phyloP scores from a whole-genome alignment of 257 asterid genomes.

The Plantago major region DNA sequence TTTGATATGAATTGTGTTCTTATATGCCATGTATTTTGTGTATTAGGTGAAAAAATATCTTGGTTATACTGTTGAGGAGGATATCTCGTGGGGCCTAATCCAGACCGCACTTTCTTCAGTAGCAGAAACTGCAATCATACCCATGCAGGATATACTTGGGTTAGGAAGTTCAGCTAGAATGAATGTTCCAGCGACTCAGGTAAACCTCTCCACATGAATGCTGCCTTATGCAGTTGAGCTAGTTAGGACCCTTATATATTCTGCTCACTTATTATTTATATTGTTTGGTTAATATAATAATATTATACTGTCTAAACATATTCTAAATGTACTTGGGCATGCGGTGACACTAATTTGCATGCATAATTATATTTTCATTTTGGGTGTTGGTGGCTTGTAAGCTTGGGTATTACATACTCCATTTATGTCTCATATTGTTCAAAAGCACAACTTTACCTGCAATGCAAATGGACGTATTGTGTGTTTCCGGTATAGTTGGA shows the following conservation, averaged over 20 bases:
- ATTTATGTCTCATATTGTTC: no score
- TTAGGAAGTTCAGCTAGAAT: constrained; percentile 88
- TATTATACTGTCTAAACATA: no score
- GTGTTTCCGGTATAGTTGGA: no score
- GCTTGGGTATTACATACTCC: neutral
- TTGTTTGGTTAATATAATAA: no score
- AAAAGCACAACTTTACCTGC: no score
- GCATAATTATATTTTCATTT: neutral
- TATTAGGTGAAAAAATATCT: constrained; percentile 73
- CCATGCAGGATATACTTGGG: constrained; percentile 92
- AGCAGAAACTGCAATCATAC: constrained; percentile 78
- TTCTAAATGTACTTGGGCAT: neutral
- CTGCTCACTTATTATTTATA: no score
- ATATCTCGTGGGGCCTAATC: constrained; percentile 82
- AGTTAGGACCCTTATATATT: no score
- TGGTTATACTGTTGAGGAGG: constrained; percentile 48
- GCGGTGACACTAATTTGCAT: neutral
- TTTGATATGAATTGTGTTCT: constrained; percentile 18
- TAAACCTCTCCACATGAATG: constrained; percentile 7
- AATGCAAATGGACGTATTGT: no score
- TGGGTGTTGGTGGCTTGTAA: neutral
- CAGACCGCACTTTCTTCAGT: constrained; percentile 80
- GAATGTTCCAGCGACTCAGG: constrained; percentile 97
- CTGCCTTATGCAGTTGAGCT: no score
- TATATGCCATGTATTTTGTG: constrained; percentile 14